Base-by-base conservation (phyloP, 768 basidiomycete genomes). In the Pisolithus albus region DNA sequence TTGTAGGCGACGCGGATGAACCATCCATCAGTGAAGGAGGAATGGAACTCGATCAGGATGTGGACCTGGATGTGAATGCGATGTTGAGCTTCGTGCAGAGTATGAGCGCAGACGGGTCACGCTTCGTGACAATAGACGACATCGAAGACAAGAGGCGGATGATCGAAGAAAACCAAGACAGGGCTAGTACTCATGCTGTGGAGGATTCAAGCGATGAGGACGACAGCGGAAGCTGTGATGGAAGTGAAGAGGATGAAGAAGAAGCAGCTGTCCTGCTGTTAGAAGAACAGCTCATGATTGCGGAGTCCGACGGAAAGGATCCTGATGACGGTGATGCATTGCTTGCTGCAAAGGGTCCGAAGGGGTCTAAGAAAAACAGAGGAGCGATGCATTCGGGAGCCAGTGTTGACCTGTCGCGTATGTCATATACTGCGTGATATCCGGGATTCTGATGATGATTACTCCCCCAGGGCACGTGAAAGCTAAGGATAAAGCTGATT, bases 21-120 rank as follows among this genome's bases (percentile, higher is more conserved):
- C 47, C 69, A 40, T 69, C 67, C 43, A 57, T 54, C 19, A 61
- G 48, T 21, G 62, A 65, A 3, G 72, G 70, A 48, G 84, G 74
- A 19, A 89, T 88, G 86, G 76, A 79, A 2, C 63, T 88, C 18
- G 87, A 89, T 53, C 67, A 71, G 0, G 84, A 87, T 21, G 47
- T 82, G 39, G 73, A 74, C 8, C 38, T 75, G 9, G 71, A 75
- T 56, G 39, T 71, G 41, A 61, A 64, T 3, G 79, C 78, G 19
- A 78, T 87, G 83, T 62, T 65, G 52, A 61, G 66, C 13, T 86
- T 86, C 52, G 69, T 78, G 39, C 60, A 70, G 46, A 74, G 83
- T 5, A 75, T 79, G 72, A 66, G 77, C 52, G 73, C 56, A 7
- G 64, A 73, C 19, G 81, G 78, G 6, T 75, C 74, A 4, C 57